Conservation (phyloP, 2,329 filamentous ascomycete genomes). For the Purpureocillium lavendulum region DNA sequence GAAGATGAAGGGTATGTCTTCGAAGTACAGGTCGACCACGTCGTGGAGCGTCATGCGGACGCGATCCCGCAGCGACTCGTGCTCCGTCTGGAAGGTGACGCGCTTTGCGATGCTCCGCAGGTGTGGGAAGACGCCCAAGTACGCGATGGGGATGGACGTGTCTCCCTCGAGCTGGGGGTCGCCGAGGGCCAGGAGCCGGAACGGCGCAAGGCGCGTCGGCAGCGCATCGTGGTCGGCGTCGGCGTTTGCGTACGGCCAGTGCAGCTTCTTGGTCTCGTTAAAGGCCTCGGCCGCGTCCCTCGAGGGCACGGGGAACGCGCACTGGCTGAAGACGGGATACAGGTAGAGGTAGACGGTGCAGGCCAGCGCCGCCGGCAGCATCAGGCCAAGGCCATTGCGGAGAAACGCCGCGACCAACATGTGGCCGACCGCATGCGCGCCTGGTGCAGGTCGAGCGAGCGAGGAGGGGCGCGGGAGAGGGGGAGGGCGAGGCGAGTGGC, state of each 20-base stretch:
- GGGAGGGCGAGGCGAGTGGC: background rate
- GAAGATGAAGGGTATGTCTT: slow-evolving; percentile 61
- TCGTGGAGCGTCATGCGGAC: slow-evolving; percentile 48
- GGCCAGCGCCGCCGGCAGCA: slow-evolving; percentile 55
- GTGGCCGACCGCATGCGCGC: slow-evolving; percentile 30
- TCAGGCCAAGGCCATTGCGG: slow-evolving; percentile 46
- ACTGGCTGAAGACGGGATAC: slow-evolving; percentile 74
- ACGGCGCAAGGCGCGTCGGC: slow-evolving; percentile 50
- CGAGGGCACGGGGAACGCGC: slow-evolving; percentile 62
- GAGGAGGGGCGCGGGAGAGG: background rate
- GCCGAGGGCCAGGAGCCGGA: slow-evolving; percentile 78
- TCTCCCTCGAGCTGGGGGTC: slow-evolving; percentile 94
- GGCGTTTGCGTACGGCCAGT: slow-evolving; percentile 27
- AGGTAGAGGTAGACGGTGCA: slow-evolving; percentile 76
- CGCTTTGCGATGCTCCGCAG: slow-evolving; percentile 37
- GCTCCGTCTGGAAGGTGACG: slow-evolving; percentile 35
- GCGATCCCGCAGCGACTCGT: slow-evolving; percentile 41
- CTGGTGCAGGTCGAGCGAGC: background rate
- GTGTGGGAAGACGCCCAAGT: slow-evolving; percentile 46
- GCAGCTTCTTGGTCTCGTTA: slow-evolving; percentile 27
- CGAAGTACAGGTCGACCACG: slow-evolving; percentile 49
- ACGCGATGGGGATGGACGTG: slow-evolving; percentile 62
- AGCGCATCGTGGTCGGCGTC: slow-evolving; percentile 10
- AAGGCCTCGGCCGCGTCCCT: slow-evolving; percentile 23
- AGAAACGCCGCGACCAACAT: slow-evolving; percentile 46